Percentiles rank a stretch among this genome's conserved stretches.
Conservation (phyloP, 2,329 filamentous ascomycete species). For the Chrysoporthe deuterocubensis region DNA sequence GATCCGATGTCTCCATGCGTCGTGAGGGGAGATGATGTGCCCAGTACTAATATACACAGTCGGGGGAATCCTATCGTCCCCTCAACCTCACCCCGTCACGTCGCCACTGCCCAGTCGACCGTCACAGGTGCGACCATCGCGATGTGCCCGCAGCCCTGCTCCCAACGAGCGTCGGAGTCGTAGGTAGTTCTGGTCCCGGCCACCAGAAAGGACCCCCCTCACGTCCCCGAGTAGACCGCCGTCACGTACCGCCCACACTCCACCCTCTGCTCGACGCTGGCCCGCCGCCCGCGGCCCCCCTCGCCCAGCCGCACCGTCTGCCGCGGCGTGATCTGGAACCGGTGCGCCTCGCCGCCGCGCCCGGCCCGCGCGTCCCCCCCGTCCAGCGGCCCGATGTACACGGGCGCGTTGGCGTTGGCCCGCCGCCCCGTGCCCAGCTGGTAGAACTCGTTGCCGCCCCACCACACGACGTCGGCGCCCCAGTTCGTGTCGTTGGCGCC, state of each 20-base stretch:
- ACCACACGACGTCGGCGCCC: slow-evolving; percentile 88
- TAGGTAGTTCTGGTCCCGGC: too few species aligned
- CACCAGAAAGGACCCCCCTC: background rate
- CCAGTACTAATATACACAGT: slow-evolving; percentile 20
- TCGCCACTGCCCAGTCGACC: background rate
- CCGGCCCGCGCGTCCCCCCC: slow-evolving; percentile 63
- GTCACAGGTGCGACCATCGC: slow-evolving; percentile 5
- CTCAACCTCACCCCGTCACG: background rate
- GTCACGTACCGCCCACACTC: slow-evolving; percentile 85
- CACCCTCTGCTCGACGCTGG: slow-evolving; percentile 81
- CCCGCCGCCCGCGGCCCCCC: slow-evolving; percentile 65
- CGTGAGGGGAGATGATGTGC: slow-evolving; percentile 16
- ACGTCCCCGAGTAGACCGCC: slow-evolving; percentile 74
- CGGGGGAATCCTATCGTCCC: background rate
- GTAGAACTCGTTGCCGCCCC: slow-evolving; percentile 93
- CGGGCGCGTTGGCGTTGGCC: slow-evolving; percentile 75
- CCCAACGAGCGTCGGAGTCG: background rate
- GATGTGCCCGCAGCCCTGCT: background rate
- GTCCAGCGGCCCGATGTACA: slow-evolving; percentile 80
- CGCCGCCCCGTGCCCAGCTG: slow-evolving; percentile 91
- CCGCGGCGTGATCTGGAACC: slow-evolving; percentile 80
- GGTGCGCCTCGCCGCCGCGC: slow-evolving; percentile 64
- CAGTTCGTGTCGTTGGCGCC: slow-evolving; percentile 78
- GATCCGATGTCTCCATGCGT: slow-evolving; percentile 10
- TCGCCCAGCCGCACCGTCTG: slow-evolving; percentile 69